phyloP scores from a whole-genome alignment of 371 early-diverging fungal species.

The Dichotomocladium elegans region DNA sequence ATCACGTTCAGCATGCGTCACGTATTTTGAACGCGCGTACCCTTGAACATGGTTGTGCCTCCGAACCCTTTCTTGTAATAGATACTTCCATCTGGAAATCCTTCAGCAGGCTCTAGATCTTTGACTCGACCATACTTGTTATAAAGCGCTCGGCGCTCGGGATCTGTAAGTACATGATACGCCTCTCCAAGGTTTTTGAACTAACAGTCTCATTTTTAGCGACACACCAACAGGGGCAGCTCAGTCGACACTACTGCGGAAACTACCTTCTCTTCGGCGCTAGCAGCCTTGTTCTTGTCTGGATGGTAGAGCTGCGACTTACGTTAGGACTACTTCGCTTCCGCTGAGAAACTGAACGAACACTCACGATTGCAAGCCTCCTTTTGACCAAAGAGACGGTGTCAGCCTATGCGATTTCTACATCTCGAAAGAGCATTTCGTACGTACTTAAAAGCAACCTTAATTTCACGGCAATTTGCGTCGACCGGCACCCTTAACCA shows the following conservation, averaged over 20 bases:
- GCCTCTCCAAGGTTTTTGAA: conserved; percentile 57
- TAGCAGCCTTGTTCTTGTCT: not conserved
- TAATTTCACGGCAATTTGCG: no score
- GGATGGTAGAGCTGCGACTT: not conserved
- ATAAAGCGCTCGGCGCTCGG: conserved; percentile 76
- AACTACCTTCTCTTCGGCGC: not conserved
- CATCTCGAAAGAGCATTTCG: no score
- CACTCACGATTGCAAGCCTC: not conserved
- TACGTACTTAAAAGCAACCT: no score
- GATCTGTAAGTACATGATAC: conserved; percentile 87
- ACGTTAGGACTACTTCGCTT: not conserved
- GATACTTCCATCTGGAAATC: not conserved
- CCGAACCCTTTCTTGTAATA: not conserved
- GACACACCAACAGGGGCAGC: not conserved
- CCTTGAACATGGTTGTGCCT: not conserved
- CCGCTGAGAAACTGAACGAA: not conserved
- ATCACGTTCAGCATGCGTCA: not conserved
- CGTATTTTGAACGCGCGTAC: not conserved
- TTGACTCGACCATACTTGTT: conserved; percentile 73
- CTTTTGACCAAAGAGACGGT: no score
- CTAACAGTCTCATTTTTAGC: not conserved
- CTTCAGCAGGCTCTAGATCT: conserved; percentile 58
- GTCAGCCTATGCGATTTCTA: no score
- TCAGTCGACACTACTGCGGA: not conserved
- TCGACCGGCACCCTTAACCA: no score